phyloP scores from a whole-genome alignment of 2,329 filamentous ascomycete species.

The Ophiocordyceps camponoti-saundersi region DNA sequence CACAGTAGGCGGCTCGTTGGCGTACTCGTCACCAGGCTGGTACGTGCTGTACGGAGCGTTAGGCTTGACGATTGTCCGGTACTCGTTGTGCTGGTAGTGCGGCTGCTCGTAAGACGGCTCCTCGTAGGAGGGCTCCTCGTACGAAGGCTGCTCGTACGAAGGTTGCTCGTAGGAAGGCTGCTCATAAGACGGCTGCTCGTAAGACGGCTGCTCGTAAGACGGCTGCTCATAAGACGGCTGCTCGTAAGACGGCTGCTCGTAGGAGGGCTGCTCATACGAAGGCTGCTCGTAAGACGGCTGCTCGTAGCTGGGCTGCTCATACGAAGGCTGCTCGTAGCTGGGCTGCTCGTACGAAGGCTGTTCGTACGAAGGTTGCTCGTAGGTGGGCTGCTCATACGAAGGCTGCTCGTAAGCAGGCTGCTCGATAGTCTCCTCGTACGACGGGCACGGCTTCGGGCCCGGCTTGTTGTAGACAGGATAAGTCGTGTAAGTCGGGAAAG shows the following conservation, averaged over 20 bases:
- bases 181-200: background rate
- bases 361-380: background rate
- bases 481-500: background rate
- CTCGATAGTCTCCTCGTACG: background rate
- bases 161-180: background rate
- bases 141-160: background rate
- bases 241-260: background rate
- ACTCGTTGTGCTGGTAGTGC: too few species aligned
- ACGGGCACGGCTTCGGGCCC: background rate
- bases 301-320: background rate
- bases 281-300: background rate
- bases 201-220: background rate
- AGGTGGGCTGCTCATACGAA: background rate
- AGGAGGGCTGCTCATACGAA: background rate
- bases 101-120: background rate
- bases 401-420: background rate
- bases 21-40: background rate
- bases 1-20: background rate
- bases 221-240: background rate
- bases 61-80: too few species aligned
- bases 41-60: background rate
- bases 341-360: background rate
- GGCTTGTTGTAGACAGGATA: background rate
- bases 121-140: background rate
- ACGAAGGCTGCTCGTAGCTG: background rate